Evolutionary conservation across 306 rosid species (phyloP).

Genomic region (Vigna radiata): DNA sequence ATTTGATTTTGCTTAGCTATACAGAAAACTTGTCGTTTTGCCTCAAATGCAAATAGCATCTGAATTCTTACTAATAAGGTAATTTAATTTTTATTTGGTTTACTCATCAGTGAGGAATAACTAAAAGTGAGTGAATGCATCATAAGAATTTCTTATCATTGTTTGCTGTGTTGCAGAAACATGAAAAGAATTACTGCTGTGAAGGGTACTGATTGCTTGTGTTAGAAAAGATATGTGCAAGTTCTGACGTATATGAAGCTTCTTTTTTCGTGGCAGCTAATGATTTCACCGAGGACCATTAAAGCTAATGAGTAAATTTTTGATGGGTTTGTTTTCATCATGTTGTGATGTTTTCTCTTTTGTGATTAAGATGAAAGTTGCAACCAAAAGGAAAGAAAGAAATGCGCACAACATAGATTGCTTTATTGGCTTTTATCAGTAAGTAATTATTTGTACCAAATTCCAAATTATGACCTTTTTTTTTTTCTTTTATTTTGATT

Average conservation of each 20-base stretch:
- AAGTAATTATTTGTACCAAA: conserved; percentile 52
- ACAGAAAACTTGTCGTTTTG: conserved; percentile 36
- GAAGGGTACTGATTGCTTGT: conserved; percentile 58
- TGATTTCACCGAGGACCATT: conserved; percentile 53
- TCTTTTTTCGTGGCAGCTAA: conserved; percentile 49
- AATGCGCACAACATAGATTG: conserved; percentile 43
- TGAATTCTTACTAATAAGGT: conserved; percentile 43
- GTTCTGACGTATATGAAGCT: conserved; percentile 52
- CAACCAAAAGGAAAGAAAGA: conserved; percentile 41
- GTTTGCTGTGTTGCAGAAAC: conserved; percentile 46
- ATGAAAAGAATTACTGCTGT: conserved; percentile 51
- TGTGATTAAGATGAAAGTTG: conserved; percentile 48
- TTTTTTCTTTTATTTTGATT: conserved; percentile 44
- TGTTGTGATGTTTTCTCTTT: background rate
- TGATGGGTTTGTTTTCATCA: conserved; percentile 25
- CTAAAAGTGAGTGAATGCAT: conserved; percentile 5
- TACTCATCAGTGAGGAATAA: conserved; percentile 13
- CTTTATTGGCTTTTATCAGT: conserved; percentile 54
- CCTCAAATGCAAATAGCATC: conserved; percentile 35
- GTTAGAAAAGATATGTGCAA: conserved; percentile 48
- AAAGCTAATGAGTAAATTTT: conserved; percentile 34
- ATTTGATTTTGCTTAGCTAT: conserved; percentile 44
- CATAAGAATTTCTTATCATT: conserved; percentile 29
- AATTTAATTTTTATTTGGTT: conserved; percentile 26
- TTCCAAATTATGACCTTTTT: conserved; percentile 38